Base-by-base conservation (phyloP, 108 stramenopile species). In the Asterionellopsis glacialis region DNA sequence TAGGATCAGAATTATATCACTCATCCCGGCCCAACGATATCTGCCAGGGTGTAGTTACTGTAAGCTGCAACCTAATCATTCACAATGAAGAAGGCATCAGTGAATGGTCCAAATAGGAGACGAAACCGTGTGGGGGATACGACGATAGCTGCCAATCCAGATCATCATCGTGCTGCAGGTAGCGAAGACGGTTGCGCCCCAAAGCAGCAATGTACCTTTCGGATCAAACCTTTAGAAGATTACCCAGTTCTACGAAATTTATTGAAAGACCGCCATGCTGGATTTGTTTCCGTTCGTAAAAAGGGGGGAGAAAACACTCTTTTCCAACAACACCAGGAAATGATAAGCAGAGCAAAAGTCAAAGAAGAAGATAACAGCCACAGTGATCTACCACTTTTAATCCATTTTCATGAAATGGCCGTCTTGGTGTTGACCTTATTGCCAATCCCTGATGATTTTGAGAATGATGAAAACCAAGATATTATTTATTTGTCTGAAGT, bases 91-190 rank as follows among this genome's bases (percentile, higher is more conserved):
- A 57, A 57, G 38, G 56, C 56, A 40, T 57, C 56, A 22, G 18
- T 57, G 22, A 57, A 57, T 42, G 56, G 56, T 13, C 56, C 56
- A 3, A 57, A 57, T 40, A 40, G 56, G 5, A 40, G 56, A 57
- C 22, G 26, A 26, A 57, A 57, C 40, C 27, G 56, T 15, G 56
- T 57, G 6, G 58, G 58, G 13, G 58, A 45, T 51, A 24, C 28
- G 19, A 69, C 57, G 50, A 52, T 56, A 43, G 69, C 43, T 44
- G 54, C 38, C 51, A 59, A 67, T 52, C 41, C 14, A 22, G 51
- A 42, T 41, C 42, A 44, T 43, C 63, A 48, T 59, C 57, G 12
- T 64, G 68, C 45, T 41, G 12, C 43, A 44, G 14, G 11, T 13
- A 14, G 14, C 11, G 9, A 53, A 25, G 23, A 57, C 33, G 12